Percentiles rank a stretch among this genome's conserved stretches.
Evolutionary conservation across 1,284 basidiomycete species (phyloP).

Genomic region (Puccinia novopanici): DNA sequence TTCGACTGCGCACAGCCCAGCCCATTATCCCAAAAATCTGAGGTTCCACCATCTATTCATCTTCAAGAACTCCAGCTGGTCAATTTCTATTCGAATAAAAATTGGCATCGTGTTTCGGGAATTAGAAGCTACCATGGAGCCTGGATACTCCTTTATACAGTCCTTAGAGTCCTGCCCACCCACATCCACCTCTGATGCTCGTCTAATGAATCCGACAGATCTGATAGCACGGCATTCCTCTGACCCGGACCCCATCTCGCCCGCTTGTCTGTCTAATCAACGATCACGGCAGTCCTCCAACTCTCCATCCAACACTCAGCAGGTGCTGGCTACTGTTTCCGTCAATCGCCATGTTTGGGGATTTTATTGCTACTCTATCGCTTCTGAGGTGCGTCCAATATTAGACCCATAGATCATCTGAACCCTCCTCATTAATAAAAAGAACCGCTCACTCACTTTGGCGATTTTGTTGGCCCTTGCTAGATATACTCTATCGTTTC

Average conservation of each 20-base stretch:
- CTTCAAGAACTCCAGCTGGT: too few relatives aligned
- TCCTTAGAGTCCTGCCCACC: too few relatives aligned
- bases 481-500: conserved; percentile 45
- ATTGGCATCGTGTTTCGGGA: too few relatives aligned
- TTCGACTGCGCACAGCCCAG: too few relatives aligned
- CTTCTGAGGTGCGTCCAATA: conserved; percentile 28
- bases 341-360: conserved; percentile 18
- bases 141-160: too few relatives aligned
- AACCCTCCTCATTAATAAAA: neutral
- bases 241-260: neutral
- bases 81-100: too few relatives aligned
- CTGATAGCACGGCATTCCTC: too few relatives aligned
- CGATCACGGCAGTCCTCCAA: neutral
- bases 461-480: neutral
- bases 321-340: neutral
- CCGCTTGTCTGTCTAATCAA: neutral
- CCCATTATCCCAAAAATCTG: too few relatives aligned
- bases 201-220: too few relatives aligned
- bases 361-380: conserved; percentile 46
- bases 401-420: neutral
- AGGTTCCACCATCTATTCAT: too few relatives aligned
- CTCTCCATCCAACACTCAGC: neutral
- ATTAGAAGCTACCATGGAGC: too few relatives aligned
- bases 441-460: neutral
- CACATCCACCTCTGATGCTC: too few relatives aligned